These are phyloP conservation scores for Penicillium sp. DNA, from an alignment of 2,329 filamentous ascomycete species.

Conservation along the genomic window DNA sequence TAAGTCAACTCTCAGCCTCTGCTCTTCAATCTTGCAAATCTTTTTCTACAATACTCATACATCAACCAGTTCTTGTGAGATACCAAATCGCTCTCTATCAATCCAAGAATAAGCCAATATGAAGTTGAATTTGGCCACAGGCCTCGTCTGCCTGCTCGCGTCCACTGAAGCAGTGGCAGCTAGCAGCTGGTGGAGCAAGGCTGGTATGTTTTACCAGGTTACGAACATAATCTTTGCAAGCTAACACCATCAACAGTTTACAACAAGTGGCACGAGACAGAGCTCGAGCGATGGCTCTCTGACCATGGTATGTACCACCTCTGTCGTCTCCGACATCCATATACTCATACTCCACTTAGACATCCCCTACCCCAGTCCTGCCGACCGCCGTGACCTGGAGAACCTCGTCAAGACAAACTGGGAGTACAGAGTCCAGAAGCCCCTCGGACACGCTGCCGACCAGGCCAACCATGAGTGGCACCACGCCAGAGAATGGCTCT, in stretches of 20 bases:
- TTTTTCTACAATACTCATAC: slow-evolving; percentile 1
- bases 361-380: slow-evolving; percentile 81
- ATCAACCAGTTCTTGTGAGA: not conserved
- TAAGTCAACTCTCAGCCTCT: not conserved
- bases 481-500: slow-evolving; percentile 82
- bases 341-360: slow-evolving; percentile 38
- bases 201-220: slow-evolving; percentile 58
- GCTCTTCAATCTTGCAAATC: not conserved
- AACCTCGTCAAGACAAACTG: slow-evolving; percentile 85
- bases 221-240: not conserved
- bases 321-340: not conserved
- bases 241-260: slow-evolving; percentile 59
- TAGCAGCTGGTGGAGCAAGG: slow-evolving; percentile 80
- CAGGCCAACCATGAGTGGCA: slow-evolving; percentile 67
- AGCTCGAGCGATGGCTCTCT: slow-evolving; percentile 93
- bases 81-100: not conserved
- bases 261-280: slow-evolving; percentile 98
- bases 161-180: slow-evolving; percentile 62
- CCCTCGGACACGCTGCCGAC: slow-evolving; percentile 76
- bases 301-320: slow-evolving; percentile 59
- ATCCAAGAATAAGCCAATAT: slow-evolving; percentile 50
- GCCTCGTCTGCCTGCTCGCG: slow-evolving; percentile 69
- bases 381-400: slow-evolving; percentile 93
- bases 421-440: slow-evolving; percentile 68
- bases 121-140: slow-evolving; percentile 67